phyloP scores from a whole-genome alignment of 2,329 filamentous ascomycete genomes.

The Ceratocystis lukuohia region DNA sequence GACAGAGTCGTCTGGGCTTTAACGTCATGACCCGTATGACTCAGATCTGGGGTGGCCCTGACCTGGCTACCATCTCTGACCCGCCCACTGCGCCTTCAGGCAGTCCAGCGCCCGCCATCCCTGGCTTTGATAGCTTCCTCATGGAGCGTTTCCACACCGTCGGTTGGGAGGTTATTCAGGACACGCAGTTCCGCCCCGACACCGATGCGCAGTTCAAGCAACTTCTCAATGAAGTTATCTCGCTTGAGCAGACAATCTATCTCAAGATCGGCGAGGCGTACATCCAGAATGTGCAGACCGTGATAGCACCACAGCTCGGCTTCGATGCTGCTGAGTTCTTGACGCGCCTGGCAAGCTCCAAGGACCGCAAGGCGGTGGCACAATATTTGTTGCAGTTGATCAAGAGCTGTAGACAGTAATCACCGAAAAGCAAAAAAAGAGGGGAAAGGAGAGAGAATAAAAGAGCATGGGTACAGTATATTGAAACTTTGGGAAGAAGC shows the following conservation, averaged over 20 bases:
- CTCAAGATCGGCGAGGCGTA: constrained; percentile 78
- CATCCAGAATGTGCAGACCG: constrained; percentile 50
- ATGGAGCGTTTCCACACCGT: constrained; percentile 77
- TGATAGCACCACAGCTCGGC: constrained; percentile 52
- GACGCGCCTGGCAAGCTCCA: constrained; percentile 42
- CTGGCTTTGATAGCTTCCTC: constrained; percentile 85
- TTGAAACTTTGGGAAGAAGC: constrained; percentile 2
- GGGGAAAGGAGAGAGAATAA: neutral
- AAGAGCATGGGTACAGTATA: neutral
- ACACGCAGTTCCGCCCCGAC: constrained; percentile 64
- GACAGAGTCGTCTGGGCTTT: constrained; percentile 59
- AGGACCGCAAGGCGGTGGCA: constrained; percentile 48
- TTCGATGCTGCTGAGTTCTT: constrained; percentile 49
- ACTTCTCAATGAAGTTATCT: constrained; percentile 76
- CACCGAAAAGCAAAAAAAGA: neutral
- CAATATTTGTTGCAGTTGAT: constrained; percentile 49
- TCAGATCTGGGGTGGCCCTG: constrained; percentile 77
- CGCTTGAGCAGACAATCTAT: constrained; percentile 78
- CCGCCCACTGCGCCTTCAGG: constrained; percentile 36
- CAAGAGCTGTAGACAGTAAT: constrained; percentile 31
- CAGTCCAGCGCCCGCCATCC: constrained; percentile 46
- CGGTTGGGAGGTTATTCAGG: constrained; percentile 77
- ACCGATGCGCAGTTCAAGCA: constrained; percentile 76
- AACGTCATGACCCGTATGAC: constrained; percentile 73
- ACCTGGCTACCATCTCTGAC: constrained; percentile 46